These are phyloP conservation scores for Toxicodendron radicans DNA, from an alignment of 345 rosid species.

Conservation along the genomic window DNA sequence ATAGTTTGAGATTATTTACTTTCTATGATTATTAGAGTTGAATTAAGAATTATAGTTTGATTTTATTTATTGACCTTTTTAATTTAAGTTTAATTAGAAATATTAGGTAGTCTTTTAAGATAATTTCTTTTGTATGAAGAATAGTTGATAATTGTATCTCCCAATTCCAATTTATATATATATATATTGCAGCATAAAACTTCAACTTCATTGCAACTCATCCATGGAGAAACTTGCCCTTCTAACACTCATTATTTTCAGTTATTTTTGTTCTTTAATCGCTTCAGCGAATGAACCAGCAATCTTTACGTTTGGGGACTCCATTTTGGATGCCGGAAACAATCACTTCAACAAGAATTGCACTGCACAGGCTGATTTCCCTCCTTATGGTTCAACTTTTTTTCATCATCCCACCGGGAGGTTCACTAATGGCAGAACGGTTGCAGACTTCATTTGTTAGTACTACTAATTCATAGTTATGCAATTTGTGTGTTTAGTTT, in stretches of 20 bases:
- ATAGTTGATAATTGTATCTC: too few species aligned
- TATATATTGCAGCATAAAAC: too few species aligned
- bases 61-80: too few species aligned
- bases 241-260: neutral
- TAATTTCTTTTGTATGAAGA: too few species aligned
- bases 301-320: constrained; percentile 66
- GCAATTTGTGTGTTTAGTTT: neutral
- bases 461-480: neutral
- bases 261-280: constrained; percentile 4
- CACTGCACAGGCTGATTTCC: constrained; percentile 66
- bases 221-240: constrained; percentile 19
- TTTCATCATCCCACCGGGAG: constrained; percentile 70
- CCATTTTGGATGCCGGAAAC: constrained; percentile 67
- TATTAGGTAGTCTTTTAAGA: too few species aligned
- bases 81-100: too few species aligned
- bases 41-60: too few species aligned
- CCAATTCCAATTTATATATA: too few species aligned
- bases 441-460: constrained; percentile 61
- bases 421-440: constrained; percentile 73
- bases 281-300: constrained; percentile 38
- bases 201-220: neutral
- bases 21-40: too few species aligned
- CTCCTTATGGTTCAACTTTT: constrained; percentile 69
- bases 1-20: too few species aligned
- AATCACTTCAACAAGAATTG: constrained; percentile 65